phyloP scores from a whole-genome alignment of 2,329 filamentous ascomycete genomes.

The Ophiostoma australiae region DNA sequence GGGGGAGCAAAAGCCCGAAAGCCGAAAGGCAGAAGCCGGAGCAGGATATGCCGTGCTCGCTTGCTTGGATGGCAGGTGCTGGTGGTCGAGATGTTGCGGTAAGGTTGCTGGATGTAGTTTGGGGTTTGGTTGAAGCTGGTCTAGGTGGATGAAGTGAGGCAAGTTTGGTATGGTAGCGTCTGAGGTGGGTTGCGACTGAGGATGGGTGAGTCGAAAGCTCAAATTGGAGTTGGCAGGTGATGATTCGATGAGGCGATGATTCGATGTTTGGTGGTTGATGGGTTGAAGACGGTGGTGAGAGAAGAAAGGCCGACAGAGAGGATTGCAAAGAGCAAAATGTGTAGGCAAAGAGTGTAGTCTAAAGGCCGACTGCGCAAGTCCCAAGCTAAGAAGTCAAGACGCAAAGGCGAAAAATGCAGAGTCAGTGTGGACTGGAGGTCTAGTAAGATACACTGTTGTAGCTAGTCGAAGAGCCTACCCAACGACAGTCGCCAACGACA shows the following conservation, averaged over 20 bases:
- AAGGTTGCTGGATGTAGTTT: not conserved
- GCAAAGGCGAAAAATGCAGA: constrained; percentile 7
- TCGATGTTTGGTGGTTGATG: not conserved
- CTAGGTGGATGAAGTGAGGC: not conserved
- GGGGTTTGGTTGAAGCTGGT: not conserved
- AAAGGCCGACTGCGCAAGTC: not conserved
- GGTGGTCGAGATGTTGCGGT: not conserved
- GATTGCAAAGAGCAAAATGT: not conserved
- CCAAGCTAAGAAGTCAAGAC: not conserved
- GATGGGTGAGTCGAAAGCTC: not conserved
- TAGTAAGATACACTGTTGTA: not conserved
- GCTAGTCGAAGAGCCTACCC: not conserved
- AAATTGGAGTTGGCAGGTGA: not conserved
- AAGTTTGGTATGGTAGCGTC: constrained; percentile 1
- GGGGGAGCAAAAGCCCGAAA: not conserved
- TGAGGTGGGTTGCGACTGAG: not conserved
- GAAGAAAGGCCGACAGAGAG: too few relatives aligned
- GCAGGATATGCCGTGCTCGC: constrained; percentile 6
- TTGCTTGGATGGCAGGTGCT: not conserved
- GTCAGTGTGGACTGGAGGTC: not conserved
- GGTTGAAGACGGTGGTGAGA: not conserved
- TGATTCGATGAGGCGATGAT: not conserved
- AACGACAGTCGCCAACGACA: not conserved
- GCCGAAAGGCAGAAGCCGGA: constrained; percentile 1
- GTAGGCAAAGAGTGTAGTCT: not conserved